Evolutionary conservation across 2,329 filamentous ascomycete species (phyloP).

Genomic region (Drechslerella dactyloides): DNA sequence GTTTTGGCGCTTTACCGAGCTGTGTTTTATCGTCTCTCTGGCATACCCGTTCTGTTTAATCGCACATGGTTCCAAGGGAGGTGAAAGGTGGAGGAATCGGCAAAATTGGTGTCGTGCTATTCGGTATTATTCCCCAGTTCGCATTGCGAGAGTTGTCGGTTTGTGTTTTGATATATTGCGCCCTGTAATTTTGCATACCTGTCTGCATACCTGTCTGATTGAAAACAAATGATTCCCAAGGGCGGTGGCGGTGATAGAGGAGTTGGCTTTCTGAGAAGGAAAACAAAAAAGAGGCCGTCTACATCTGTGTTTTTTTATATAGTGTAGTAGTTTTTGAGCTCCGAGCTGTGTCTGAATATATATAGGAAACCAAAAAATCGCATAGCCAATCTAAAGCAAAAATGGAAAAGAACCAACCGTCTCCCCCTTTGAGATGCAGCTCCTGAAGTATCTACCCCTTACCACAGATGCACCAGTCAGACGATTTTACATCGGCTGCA

Average conservation of each 20-base stretch:
- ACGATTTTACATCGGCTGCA: slow-evolving; percentile 12
- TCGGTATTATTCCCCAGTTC: background rate
- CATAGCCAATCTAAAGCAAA: background rate
- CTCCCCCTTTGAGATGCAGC: slow-evolving; percentile 9
- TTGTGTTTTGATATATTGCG: background rate
- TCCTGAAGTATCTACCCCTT: slow-evolving; percentile 3
- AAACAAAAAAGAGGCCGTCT: background rate
- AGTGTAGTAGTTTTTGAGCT: background rate
- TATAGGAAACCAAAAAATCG: background rate
- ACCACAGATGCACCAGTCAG: slow-evolving; percentile 10
- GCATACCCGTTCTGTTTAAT: background rate
- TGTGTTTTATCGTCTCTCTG: background rate
- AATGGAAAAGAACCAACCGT: slow-evolving; percentile 5
- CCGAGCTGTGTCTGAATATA: background rate
- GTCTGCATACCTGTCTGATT: slow-evolving; percentile 1
- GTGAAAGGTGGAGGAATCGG: background rate
- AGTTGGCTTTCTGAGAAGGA: background rate
- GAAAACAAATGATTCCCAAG: slow-evolving; percentile 11
- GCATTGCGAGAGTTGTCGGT: background rate
- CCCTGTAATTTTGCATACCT: slow-evolving; percentile 7
- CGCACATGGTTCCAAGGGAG: background rate
- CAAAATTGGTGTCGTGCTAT: background rate
- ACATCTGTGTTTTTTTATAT: background rate
- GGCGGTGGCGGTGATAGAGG: slow-evolving; percentile 8
- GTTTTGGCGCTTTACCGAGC: background rate